Base-by-base conservation (phyloP, 2,329 filamentous ascomycete species). In the Colletotrichum brevisporum region DNA sequence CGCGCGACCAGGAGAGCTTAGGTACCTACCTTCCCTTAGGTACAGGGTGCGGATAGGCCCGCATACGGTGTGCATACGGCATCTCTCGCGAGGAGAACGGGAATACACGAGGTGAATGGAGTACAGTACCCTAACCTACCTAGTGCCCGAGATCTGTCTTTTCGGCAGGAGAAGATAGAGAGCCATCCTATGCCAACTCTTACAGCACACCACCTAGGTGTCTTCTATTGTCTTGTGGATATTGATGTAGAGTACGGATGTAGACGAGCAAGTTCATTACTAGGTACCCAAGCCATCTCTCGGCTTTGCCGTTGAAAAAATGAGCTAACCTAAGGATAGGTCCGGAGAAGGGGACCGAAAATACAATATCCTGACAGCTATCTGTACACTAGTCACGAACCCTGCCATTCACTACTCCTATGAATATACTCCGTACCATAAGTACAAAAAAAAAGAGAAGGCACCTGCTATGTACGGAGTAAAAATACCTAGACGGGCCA, bases 21-120 rank as follows among this genome's bases (percentile, higher is more conserved):
- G 31, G 31, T 36, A 36, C 27, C 27, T 31, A 8, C 8, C 27
- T 9, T 31, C 5, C 31, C 31, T 16, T 48, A 10, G 8, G n/a
- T 16, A 43, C 41, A 43, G 41, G 41, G 41, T 43, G 41, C 41
- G 41, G 13, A n/a, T 43, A 43, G 41, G 41, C 13, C 41, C 41
- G 41, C 41, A 43, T 18, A 48, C 16, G 45, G 45, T n/a, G 43
- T 45, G 13, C 43, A 15, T 48, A 18, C 16, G 45, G 16, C 9
- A 6, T n/a, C 45, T 21, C 13, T 13, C 10, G 54, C 13, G 43
- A 39, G n/a, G 45, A 6, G 31, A 51, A 31, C 48, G 52, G 64
- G 47, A 56, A 53, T 45, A 41, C 41, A 4, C 16, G 31, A 36
- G 31, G 31, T 36, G 31, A 36, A 43, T 52, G 59, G 56, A 53